These are phyloP conservation scores for Leptosphaerulina australis DNA, from an alignment of 2,329 filamentous ascomycete species.

Conservation along the genomic window DNA sequence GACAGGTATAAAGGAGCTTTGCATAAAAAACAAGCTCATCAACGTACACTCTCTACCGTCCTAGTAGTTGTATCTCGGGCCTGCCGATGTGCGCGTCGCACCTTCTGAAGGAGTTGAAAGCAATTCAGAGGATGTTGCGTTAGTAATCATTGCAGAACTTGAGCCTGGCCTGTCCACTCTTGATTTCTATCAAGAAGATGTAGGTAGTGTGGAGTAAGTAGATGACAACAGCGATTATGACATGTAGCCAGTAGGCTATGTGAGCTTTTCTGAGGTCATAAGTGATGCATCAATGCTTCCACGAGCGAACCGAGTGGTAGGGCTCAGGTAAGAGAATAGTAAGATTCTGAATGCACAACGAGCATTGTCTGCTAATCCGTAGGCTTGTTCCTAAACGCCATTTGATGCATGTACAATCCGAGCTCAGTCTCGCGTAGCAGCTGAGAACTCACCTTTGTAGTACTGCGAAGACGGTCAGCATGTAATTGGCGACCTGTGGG, in stretches of 20 bases:
- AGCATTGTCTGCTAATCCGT: conserved; percentile 1
- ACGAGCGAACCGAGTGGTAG: background rate
- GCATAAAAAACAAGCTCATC: conserved; percentile 5
- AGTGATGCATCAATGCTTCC: background rate
- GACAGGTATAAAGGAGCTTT: conserved; percentile 9
- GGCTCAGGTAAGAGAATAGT: background rate
- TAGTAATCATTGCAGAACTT: background rate
- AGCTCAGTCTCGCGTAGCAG: conserved; percentile 27
- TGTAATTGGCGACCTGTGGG: background rate
- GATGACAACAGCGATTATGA: too few species aligned
- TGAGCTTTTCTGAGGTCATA: background rate
- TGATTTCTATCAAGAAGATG: background rate
- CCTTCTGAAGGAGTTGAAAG: conserved; percentile 2
- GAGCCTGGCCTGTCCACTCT: conserved; percentile 1
- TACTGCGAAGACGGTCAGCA: conserved; percentile 32
- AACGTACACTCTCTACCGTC: too few species aligned
- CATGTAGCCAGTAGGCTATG: too few species aligned
- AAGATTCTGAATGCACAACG: background rate
- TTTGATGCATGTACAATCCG: conserved; percentile 11
- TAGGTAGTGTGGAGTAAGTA: background rate
- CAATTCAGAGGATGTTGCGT: background rate
- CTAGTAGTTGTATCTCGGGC: too few species aligned
- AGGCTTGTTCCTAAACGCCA: conserved; percentile 19
- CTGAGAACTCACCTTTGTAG: conserved; percentile 38
- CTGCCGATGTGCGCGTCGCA: conserved; percentile 4